A percentile compares a stretch with the other conserved stretches of the same genome.
These are phyloP conservation scores for Penicillium sp. DNA, from an alignment of 2,329 filamentous ascomycete species.

Conservation along the genomic window DNA sequence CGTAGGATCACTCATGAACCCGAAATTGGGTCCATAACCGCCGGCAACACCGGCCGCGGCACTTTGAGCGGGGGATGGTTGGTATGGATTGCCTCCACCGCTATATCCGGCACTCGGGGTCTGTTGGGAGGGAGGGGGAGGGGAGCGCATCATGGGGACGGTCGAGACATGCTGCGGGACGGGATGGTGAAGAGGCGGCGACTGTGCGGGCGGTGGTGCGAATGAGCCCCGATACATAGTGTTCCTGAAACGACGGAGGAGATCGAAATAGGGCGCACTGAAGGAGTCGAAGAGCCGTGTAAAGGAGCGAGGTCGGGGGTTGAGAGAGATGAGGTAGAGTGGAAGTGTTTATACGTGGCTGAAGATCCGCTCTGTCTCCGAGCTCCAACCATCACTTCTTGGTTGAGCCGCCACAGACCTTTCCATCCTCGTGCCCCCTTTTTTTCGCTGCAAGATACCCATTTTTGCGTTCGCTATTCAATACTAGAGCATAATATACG, in stretches of 20 bases:
- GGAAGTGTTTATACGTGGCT: conserved; percentile 34
- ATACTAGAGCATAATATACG: conserved; percentile 3
- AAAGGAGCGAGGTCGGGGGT: conserved; percentile 5
- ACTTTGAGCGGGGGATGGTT: conserved; percentile 41
- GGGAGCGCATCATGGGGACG: conserved; percentile 92
- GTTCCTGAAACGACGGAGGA: conserved; percentile 8
- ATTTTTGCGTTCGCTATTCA: conserved; percentile 5
- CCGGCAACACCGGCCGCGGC: conserved; percentile 40
- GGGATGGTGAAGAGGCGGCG: conserved; percentile 91
- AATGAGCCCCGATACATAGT: conserved; percentile 82
- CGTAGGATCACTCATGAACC: conserved; percentile 93
- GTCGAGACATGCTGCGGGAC: conserved; percentile 98
- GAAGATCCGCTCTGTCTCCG: conserved; percentile 26
- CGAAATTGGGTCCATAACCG: conserved; percentile 58
- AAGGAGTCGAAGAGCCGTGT: conserved; percentile 3
- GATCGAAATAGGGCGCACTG: conserved; percentile 11
- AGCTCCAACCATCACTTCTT: conserved; percentile 20
- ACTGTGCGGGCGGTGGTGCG: conserved; percentile 67
- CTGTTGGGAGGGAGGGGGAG: conserved; percentile 72
- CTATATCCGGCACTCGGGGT: conserved; percentile 51
- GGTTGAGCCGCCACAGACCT: conserved; percentile 22
- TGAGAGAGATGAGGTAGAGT: conserved; percentile 10
- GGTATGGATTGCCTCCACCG: conserved; percentile 43
- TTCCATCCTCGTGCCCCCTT: conserved; percentile 22
- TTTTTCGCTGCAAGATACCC: conserved; percentile 16